These are phyloP conservation scores for Xylaria cubensis DNA, from an alignment of 495 filamentous ascomycete genomes.

Conservation along the genomic window DNA sequence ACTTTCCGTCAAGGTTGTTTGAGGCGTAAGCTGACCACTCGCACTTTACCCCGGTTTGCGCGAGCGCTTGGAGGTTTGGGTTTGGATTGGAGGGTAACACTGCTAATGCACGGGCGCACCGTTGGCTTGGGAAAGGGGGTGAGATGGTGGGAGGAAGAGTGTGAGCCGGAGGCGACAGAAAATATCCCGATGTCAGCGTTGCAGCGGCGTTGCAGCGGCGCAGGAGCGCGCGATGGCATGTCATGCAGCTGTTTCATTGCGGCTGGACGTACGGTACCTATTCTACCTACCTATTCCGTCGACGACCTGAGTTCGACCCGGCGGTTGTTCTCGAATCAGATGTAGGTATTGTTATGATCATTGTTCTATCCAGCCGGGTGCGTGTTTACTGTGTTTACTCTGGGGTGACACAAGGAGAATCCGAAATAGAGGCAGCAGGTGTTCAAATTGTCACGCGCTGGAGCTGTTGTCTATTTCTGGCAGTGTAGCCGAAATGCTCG, in stretches of 20 bases:
- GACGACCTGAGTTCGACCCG: neutral
- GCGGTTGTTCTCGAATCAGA: slow-evolving; percentile 19
- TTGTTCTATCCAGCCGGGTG: neutral
- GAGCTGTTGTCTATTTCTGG: slow-evolving; percentile 3
- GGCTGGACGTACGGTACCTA: slow-evolving; percentile 25
- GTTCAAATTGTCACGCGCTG: slow-evolving; percentile 9
- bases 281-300: slow-evolving; percentile 9
- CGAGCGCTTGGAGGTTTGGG: neutral
- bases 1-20: slow-evolving; percentile 2
- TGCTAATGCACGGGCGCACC: slow-evolving; percentile 19
- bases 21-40: slow-evolving; percentile 26
- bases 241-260: slow-evolving; percentile 2
- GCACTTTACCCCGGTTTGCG: slow-evolving; percentile 19
- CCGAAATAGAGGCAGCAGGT: neutral
- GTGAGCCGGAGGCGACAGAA: slow-evolving; percentile 8
- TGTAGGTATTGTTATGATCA: no score
- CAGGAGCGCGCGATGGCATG: neutral
- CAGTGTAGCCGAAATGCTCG: slow-evolving; percentile 2
- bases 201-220: neutral
- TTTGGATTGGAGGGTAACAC: slow-evolving; percentile 8
- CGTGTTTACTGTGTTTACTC: neutral
- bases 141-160: neutral
- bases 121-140: slow-evolving; percentile 18
- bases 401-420: slow-evolving; percentile 3
- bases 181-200: slow-evolving; percentile 19